Conservation (phyloP, 2,329 filamentous ascomycete genomes). For the Diaporthe vexans region DNA sequence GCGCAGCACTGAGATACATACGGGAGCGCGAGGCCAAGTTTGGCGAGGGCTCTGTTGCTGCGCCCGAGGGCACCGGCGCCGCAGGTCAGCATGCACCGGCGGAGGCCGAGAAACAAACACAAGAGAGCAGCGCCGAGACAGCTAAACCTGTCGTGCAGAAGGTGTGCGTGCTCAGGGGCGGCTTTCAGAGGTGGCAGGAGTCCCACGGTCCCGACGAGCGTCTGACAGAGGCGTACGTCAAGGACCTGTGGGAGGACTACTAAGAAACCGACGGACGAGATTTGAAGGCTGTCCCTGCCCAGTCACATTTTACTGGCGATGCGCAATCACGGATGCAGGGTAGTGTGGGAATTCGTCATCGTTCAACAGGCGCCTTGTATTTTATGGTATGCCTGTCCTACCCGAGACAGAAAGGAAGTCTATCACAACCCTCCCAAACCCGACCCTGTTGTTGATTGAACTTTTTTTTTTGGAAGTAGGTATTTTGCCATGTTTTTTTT, state of each 20-base stretch:
- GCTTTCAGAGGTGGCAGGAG: conserved; percentile 93
- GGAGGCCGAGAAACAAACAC: conserved; percentile 46
- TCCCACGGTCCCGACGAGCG: conserved; percentile 81
- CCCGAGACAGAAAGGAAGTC: conserved; percentile 22
- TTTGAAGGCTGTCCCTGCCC: too few relatives aligned
- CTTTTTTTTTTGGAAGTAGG: neutral
- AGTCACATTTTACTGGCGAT: too few relatives aligned
- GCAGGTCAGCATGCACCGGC: conserved; percentile 43
- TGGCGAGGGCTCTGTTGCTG: conserved; percentile 44
- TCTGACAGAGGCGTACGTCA: conserved; percentile 86
- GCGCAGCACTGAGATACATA: conserved; percentile 84
- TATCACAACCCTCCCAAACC: conserved; percentile 20
- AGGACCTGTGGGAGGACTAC: conserved; percentile 84
- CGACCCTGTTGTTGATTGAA: conserved; percentile 13
- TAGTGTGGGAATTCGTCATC: neutral
- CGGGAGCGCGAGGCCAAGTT: conserved; percentile 73
- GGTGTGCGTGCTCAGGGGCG: conserved; percentile 85
- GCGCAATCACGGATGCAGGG: conserved; percentile 28
- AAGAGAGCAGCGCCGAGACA: conserved; percentile 44
- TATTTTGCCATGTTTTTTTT: conserved; percentile 9
- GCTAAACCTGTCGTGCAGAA: conserved; percentile 65
- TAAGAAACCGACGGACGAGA: conserved; percentile 42
- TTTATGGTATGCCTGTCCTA: conserved; percentile 21
- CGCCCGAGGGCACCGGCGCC: conserved; percentile 37
- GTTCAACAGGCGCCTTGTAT: conserved; percentile 25